phyloP scores from a whole-genome alignment of 2,329 filamentous ascomycete genomes.

The Colletotrichum trifolii region DNA sequence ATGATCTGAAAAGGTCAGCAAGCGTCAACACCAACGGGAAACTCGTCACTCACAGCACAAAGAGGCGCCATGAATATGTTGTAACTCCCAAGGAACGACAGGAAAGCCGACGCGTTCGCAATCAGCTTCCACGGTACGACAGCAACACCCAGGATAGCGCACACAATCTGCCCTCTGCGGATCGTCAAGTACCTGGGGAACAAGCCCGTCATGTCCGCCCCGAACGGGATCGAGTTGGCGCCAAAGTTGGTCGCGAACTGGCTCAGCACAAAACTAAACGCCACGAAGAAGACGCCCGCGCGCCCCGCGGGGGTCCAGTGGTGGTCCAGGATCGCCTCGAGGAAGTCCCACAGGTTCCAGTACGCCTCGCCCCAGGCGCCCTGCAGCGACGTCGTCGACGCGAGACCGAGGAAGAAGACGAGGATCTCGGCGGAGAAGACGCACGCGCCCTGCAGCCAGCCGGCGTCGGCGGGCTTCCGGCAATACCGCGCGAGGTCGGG shows the following conservation, averaged over 20 bases:
- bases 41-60: slow-evolving; percentile 36
- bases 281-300: slow-evolving; percentile 47
- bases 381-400: slow-evolving; percentile 46
- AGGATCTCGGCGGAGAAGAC: slow-evolving; percentile 41
- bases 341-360: slow-evolving; percentile 51
- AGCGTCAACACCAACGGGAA: neutral
- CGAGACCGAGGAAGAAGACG: slow-evolving; percentile 45
- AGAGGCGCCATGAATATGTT: slow-evolving; percentile 44
- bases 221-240: slow-evolving; percentile 48
- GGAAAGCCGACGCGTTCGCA: slow-evolving; percentile 39
- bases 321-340: slow-evolving; percentile 50
- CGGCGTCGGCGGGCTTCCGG: slow-evolving; percentile 44
- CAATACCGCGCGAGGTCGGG: slow-evolving; percentile 51
- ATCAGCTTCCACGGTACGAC: slow-evolving; percentile 48
- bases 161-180: slow-evolving; percentile 45
- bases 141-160: slow-evolving; percentile 44
- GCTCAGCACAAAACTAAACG: slow-evolving; percentile 39
- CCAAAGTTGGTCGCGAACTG: slow-evolving; percentile 42
- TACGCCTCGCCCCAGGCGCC: slow-evolving; percentile 49
- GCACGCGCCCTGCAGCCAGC: slow-evolving; percentile 44
- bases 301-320: slow-evolving; percentile 45
- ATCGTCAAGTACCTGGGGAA: slow-evolving; percentile 47
- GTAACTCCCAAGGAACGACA: slow-evolving; percentile 43
- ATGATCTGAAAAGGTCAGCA: slow-evolving; percentile 39
- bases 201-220: slow-evolving; percentile 47